Evolutionary conservation across 768 basidiomycete genomes (phyloP).

Genomic region (Mycena alexandri): DNA sequence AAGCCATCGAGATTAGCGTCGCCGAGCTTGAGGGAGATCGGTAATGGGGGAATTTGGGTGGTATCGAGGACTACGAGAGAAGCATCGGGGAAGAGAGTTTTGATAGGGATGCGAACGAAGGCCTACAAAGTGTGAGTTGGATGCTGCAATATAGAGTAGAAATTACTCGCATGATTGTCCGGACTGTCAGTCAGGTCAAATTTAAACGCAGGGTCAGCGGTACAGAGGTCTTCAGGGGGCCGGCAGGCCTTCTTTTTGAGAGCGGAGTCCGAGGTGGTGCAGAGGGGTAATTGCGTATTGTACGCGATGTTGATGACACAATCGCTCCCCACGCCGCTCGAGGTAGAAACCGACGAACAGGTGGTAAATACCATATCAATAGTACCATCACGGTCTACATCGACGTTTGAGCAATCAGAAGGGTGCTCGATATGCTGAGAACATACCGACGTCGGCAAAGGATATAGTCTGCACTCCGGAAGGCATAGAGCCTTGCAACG

Average conservation of each 20-base stretch:
- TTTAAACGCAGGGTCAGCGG: conserved; percentile 81
- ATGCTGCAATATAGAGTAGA: background rate
- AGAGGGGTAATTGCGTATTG: conserved; percentile 91
- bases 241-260: conserved; percentile 74
- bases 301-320: conserved; percentile 94
- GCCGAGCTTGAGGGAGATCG: conserved; percentile 84
- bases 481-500: conserved; percentile 78
- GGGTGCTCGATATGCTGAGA: background rate
- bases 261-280: conserved; percentile 67
- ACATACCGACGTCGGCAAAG: conserved; percentile 91
- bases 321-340: conserved; percentile 77
- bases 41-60: conserved; percentile 73
- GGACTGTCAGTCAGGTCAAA: conserved; percentile 72
- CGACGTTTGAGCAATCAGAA: conserved; percentile 12
- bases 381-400: conserved; percentile 91
- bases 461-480: conserved; percentile 81
- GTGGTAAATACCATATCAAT: conserved; percentile 95
- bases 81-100: conserved; percentile 65
- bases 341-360: conserved; percentile 76
- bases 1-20: conserved; percentile 96
- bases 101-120: conserved; percentile 75
- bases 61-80: conserved; percentile 81
- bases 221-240: conserved; percentile 84
- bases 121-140: conserved; percentile 56
- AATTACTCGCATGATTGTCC: conserved; percentile 63